phyloP scores from a whole-genome alignment of 2,329 filamentous ascomycete species.

The Cryphonectria radicalis region DNA sequence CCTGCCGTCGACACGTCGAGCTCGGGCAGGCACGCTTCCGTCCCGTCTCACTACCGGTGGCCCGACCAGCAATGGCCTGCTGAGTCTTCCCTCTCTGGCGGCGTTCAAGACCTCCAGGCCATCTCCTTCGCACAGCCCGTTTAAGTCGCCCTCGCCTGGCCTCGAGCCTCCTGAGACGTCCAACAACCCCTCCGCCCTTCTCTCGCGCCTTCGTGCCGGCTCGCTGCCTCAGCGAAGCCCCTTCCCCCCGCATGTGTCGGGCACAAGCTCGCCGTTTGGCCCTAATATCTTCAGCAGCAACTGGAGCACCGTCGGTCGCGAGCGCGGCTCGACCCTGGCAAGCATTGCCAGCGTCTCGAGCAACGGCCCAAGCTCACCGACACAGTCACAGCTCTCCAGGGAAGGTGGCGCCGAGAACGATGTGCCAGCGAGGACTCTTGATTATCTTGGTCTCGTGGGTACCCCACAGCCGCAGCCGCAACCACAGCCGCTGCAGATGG shows the following conservation, averaged over 20 bases:
- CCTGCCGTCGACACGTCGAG: conserved; percentile 73
- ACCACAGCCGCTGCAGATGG: conserved; percentile 73
- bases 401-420: conserved; percentile 86
- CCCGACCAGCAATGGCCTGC: conserved; percentile 63
- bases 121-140: conserved; percentile 86
- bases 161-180: conserved; percentile 51
- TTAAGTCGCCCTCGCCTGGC: conserved; percentile 69
- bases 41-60: conserved; percentile 85
- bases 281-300: conserved; percentile 87
- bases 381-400: conserved; percentile 82
- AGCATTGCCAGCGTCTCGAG: conserved; percentile 86
- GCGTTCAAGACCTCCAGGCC: conserved; percentile 81
- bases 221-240: conserved; percentile 90
- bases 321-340: conserved; percentile 83
- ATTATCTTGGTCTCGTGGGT: conserved; percentile 94
- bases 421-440: conserved; percentile 85
- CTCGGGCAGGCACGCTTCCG: conserved; percentile 92
- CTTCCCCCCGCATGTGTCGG: conserved; percentile 60
- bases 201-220: conserved; percentile 86
- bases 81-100: conserved; percentile 60
- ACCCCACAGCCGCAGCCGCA: conserved; percentile 86
- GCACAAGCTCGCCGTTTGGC: conserved; percentile 73
- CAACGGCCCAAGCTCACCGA: conserved; percentile 85
- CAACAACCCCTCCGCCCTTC: conserved; percentile 69
- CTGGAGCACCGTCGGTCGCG: conserved; percentile 78